Evolutionary conservation across 495 filamentous ascomycete species (phyloP).

Genomic region (Tetracladium setigerum): DNA sequence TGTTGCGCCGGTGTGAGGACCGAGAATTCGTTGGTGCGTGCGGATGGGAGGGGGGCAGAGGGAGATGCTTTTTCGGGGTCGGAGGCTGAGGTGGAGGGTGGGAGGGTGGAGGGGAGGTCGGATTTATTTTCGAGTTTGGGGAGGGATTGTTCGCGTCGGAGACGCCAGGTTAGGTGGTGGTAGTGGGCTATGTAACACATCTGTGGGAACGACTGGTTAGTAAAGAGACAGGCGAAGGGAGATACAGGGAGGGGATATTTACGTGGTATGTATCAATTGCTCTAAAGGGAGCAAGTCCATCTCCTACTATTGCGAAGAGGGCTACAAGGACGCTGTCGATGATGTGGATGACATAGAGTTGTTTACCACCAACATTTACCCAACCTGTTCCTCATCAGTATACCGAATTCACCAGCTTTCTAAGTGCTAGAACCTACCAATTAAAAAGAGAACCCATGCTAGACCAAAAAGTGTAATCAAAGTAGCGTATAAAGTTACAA

Average conservation of each 20-base stretch:
- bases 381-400: constrained; percentile 38
- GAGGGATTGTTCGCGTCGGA: constrained; percentile 53
- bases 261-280: constrained; percentile 69
- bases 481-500: constrained; percentile 72
- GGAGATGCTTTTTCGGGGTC: constrained; percentile 30
- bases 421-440: constrained; percentile 35
- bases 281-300: constrained; percentile 69
- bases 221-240: constrained; percentile 35
- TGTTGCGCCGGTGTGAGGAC: constrained; percentile 60
- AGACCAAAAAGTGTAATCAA: constrained; percentile 74
- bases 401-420: not conserved
- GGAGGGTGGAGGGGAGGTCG: constrained; percentile 50
- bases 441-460: constrained; percentile 78
- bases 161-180: constrained; percentile 63
- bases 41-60: not conserved
- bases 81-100: constrained; percentile 40
- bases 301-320: constrained; percentile 70
- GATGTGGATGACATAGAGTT: constrained; percentile 62
- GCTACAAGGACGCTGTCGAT: constrained; percentile 74
- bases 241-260: constrained; percentile 56
- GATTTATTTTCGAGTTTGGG: constrained; percentile 62
- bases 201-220: too few relatives aligned
- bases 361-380: constrained; percentile 70
- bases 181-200: constrained; percentile 33
- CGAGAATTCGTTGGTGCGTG: constrained; percentile 24